phyloP scores from a whole-genome alignment of 1,284 basidiomycete species.

The Malassezia globosa region DNA sequence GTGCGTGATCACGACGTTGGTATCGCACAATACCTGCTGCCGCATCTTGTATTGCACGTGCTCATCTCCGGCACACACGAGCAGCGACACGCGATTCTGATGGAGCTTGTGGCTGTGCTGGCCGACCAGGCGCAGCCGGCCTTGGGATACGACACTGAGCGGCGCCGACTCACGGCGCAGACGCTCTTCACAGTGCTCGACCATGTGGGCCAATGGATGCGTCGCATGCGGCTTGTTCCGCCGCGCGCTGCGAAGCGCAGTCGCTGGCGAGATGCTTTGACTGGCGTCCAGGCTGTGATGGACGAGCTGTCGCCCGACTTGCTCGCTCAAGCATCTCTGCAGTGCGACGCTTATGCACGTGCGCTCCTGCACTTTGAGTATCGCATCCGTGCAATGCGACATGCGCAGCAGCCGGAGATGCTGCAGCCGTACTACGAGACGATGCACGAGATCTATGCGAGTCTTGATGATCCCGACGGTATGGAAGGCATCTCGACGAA shows the following conservation, averaged over 20 bases:
- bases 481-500: constrained; percentile 94
- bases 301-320: constrained; percentile 74
- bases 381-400: constrained; percentile 36
- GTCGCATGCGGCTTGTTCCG: constrained; percentile 47
- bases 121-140: constrained; percentile 62
- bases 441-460: constrained; percentile 88
- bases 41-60: constrained; percentile 78
- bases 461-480: constrained; percentile 93
- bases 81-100: constrained; percentile 55
- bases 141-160: constrained; percentile 26
- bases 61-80: constrained; percentile 66
- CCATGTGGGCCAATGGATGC: constrained; percentile 83
- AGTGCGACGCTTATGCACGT: constrained; percentile 85
- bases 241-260: constrained; percentile 17
- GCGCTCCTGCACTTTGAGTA: constrained; percentile 90
- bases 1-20: constrained; percentile 78
- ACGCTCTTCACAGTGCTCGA: constrained; percentile 88
- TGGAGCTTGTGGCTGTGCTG: constrained; percentile 70
- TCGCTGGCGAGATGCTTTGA: constrained; percentile 25
- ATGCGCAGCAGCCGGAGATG: constrained; percentile 26
- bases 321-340: constrained; percentile 82
- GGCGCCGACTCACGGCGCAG: constrained; percentile 53
- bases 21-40: constrained; percentile 78
- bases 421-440: constrained; percentile 70
- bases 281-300: constrained; percentile 62